Conservation (phyloP, 768 basidiomycete species). For the Leccinum uliginosum region DNA sequence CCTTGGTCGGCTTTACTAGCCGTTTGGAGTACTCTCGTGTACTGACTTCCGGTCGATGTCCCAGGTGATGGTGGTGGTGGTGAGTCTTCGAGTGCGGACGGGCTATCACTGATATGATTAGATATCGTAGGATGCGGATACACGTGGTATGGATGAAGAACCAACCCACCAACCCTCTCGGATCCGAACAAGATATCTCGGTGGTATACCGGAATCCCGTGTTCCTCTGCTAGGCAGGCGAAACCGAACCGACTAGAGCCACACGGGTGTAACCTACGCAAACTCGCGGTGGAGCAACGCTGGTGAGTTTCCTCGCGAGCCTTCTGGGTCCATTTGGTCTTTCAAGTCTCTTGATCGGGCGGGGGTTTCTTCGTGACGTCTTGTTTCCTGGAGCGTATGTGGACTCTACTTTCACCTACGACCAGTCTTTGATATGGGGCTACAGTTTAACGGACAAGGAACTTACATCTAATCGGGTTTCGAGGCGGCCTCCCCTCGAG, state of each 20-base stretch:
- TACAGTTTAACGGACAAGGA: not conserved
- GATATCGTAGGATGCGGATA: not conserved
- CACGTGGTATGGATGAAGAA: not conserved
- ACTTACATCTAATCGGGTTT: not conserved
- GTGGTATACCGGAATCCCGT: not conserved
- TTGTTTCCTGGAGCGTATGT: not conserved
- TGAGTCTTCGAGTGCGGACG: not conserved
- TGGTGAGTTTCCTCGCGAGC: not conserved
- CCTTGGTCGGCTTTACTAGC: not conserved
- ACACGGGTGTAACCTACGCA: not conserved
- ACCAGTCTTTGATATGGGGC: not conserved
- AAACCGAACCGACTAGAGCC: not conserved
- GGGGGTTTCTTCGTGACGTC: not conserved
- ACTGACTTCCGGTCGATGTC: not conserved
- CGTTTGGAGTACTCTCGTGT: not conserved
- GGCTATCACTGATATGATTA: not conserved
- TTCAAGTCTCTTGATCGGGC: not conserved
- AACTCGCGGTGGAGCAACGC: not conserved
- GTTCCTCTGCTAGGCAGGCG: not conserved
- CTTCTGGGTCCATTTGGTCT: not conserved
- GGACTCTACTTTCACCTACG: not conserved
- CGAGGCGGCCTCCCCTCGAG: no score
- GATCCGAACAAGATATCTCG: not conserved
- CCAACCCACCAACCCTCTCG: not conserved
- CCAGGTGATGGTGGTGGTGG: not conserved